Percentiles rank a stretch among this genome's conserved stretches.
These are phyloP conservation scores for Salix purpurea DNA, from an alignment of 345 rosid genomes.

Conservation along the genomic window DNA sequence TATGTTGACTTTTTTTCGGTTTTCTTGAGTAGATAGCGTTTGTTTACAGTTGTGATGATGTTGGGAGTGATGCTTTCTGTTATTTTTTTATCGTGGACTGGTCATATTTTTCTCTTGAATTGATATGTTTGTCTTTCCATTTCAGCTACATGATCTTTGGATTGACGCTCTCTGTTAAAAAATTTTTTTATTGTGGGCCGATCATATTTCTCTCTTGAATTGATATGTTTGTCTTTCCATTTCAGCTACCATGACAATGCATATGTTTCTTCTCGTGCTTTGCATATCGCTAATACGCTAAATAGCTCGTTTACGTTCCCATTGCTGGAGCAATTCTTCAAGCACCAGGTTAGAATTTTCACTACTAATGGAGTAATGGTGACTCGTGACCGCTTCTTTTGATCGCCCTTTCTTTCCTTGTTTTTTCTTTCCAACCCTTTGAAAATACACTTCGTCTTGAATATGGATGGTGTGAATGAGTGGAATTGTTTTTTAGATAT, in stretches of 20 bases:
- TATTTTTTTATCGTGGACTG: too few species aligned
- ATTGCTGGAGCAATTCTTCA: slow-evolving; percentile 60
- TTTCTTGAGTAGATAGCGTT: not conserved
- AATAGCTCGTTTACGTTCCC: slow-evolving; percentile 56
- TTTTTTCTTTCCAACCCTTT: not conserved
- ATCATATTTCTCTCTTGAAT: not conserved
- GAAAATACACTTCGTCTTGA: not conserved
- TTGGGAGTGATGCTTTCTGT: not conserved
- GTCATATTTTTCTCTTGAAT: not conserved
- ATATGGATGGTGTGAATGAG: not conserved
- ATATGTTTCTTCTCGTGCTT: slow-evolving; percentile 63
- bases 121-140: not conserved
- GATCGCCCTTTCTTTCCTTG: not conserved
- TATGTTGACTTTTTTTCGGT: too few species aligned
- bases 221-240: not conserved
- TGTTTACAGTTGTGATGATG: not conserved
- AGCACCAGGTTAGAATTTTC: slow-evolving; percentile 57
- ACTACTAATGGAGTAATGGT: not conserved
- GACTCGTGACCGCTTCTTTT: too few species aligned
- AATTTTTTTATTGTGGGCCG: too few species aligned
- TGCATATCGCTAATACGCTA: slow-evolving; percentile 56
- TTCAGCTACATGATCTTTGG: too few species aligned
- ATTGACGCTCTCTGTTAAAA: too few species aligned
- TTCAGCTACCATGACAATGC: slow-evolving; percentile 92
- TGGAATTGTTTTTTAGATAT: not conserved